Evolutionary conservation across 129 eudicot species (phyloP), one percentile per base, ranked within the genome.

Genomic region (Dittrichia graveolens): DNA sequence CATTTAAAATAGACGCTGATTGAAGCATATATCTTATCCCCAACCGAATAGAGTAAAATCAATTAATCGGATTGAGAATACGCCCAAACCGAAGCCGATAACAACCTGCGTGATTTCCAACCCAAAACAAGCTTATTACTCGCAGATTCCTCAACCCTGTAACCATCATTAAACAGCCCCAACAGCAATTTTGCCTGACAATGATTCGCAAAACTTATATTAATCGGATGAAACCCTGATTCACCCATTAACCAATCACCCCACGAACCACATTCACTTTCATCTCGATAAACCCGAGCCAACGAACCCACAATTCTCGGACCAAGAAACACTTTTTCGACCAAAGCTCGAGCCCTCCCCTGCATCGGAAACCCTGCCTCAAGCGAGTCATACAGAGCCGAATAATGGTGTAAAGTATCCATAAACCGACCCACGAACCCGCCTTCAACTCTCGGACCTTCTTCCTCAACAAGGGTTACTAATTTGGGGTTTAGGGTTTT

Each of bases 281-380:
- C 63, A 18, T 71, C 86, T 0, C 77, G 74, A 67, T 90, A 90
- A 13, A 87, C 82, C 12, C 81, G 87, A 18, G 69, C 87, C 75
- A 90, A 52, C 7, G 96, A 90, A n/a, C 95, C 86, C 5, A 76
- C 5, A 18, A 90, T 90, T 3, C 84, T 71, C 0, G 95, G 96
- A 10, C 95, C 96, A 35, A 90, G 49, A 16, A 90, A 90, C 13
- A 90, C 89, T 53, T 85, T 79, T 24, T 90, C 96, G 34, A 90
- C 96, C 52, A 90, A 73, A 13, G 87, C 91, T 24, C 96, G 75
- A 10, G 96, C 89, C 14, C 84, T 76, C 3, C 89, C 80, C 62
- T 90, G 96, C 87, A 90, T 71, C 0, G 96, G 96, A 39, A 90
- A 90, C 16, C 96, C 96, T 0, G 89, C 91, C 62, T 90, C 91